These are phyloP conservation scores for Paulownia fortunei DNA, from an alignment of 257 asterid genomes.

Conservation along the genomic window DNA sequence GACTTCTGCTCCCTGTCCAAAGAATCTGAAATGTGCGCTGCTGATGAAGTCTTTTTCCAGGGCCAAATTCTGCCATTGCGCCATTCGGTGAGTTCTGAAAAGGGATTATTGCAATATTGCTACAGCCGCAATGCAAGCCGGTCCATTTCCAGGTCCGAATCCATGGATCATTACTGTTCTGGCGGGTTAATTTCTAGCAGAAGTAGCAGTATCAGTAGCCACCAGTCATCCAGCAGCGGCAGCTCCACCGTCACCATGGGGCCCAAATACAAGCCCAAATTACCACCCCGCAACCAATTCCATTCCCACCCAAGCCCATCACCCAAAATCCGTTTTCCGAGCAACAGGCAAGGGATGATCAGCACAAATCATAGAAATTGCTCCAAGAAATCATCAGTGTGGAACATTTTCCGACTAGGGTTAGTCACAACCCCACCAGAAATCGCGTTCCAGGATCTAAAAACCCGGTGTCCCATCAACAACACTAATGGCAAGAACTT, in stretches of 20 bases:
- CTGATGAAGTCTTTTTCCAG: conserved; percentile 77
- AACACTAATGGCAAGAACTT: conserved; percentile 12
- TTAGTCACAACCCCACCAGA: conserved; percentile 72
- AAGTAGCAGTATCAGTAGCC: conserved; percentile 79
- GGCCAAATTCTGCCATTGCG: conserved; percentile 85
- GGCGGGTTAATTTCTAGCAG: conserved; percentile 52
- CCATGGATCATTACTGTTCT: conserved; percentile 58
- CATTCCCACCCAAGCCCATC: conserved; percentile 93
- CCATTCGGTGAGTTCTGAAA: conserved; percentile 58
- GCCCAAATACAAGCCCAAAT: conserved; percentile 34
- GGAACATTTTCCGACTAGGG: conserved; percentile 65
- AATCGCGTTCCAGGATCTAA: conserved; percentile 62
- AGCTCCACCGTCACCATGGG: conserved; percentile 25
- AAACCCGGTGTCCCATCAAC: conserved; percentile 39
- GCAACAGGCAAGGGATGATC: conserved; percentile 22
- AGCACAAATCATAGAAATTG: not conserved
- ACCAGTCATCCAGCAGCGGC: conserved; percentile 65
- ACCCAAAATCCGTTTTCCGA: conserved; percentile 56
- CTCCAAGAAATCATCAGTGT: conserved; percentile 34
- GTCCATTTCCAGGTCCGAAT: conserved; percentile 56
- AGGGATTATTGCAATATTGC: conserved; percentile 18
- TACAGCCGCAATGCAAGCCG: conserved; percentile 15
- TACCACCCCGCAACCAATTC: conserved; percentile 51
- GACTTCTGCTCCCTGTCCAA: conserved; percentile 56
- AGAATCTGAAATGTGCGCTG: conserved; percentile 78